Conservation (phyloP, 1,284 basidiomycete genomes). For the Cutaneotrichosporon cyanovorans region DNA sequence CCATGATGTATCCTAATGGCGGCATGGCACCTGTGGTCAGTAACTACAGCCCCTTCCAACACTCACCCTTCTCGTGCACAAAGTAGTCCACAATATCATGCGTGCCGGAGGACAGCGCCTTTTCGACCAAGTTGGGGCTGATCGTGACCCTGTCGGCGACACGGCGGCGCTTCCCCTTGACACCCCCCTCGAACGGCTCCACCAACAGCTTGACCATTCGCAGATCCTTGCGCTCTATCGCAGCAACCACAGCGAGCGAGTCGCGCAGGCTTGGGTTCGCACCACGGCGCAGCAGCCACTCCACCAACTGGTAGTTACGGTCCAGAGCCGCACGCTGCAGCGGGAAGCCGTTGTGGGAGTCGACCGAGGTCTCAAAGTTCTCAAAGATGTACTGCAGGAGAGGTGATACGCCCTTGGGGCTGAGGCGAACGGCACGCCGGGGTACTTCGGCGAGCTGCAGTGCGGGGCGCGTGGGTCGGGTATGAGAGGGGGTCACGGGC, state of each 20-base stretch:
- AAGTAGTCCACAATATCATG: constrained; percentile 65
- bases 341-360: constrained; percentile 67
- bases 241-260: constrained; percentile 61
- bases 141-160: constrained; percentile 23
- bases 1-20: constrained; percentile 12
- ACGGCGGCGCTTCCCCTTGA: constrained; percentile 25
- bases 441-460: constrained; percentile 31
- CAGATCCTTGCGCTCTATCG: constrained; percentile 60
- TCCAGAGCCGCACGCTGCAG: constrained; percentile 66
- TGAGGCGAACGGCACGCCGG: constrained; percentile 34
- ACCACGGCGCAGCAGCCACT: constrained; percentile 60
- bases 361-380: constrained; percentile 35
- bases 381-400: constrained; percentile 38
- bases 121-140: constrained; percentile 24
- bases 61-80: constrained; percentile 59
- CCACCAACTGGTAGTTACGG: constrained; percentile 57
- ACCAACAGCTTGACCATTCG: constrained; percentile 63
- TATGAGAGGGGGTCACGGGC: constrained; percentile 1
- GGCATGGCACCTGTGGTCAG: constrained; percentile 11
- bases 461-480: constrained; percentile 1
- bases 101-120: constrained; percentile 48
- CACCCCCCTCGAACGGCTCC: constrained; percentile 47
- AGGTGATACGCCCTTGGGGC: constrained; percentile 31
- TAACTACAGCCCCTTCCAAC: neutral
- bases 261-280: constrained; percentile 60